These are phyloP conservation scores for Anthoceros angustus DNA, from an alignment of 225 moss, liverwort and hornwort genomes.

Conservation along the genomic window DNA sequence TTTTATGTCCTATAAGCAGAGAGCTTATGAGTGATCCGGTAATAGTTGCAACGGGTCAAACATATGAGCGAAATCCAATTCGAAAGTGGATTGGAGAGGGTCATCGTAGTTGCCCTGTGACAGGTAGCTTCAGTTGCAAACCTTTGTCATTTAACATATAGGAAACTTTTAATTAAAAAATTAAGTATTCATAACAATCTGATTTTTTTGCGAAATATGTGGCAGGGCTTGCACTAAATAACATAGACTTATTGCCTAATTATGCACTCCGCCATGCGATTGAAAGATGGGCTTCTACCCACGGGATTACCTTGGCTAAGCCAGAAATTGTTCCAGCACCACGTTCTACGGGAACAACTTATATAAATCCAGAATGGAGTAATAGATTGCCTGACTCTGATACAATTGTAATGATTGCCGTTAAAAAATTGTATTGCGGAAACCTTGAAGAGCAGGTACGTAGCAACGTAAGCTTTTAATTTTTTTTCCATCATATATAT, in stretches of 20 bases:
- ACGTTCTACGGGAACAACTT: conserved; percentile 14
- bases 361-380: conserved; percentile 33
- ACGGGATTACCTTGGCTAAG: conserved; percentile 29
- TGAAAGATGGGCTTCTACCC: conserved; percentile 37
- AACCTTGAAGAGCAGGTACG: conserved; percentile 30
- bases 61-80: conserved; percentile 32
- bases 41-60: conserved; percentile 35
- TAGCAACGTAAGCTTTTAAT: too few species aligned
- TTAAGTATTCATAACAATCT: too few species aligned
- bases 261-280: conserved; percentile 49
- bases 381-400: conserved; percentile 18
- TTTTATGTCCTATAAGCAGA: conserved; percentile 39
- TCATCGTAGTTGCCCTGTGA: conserved; percentile 35
- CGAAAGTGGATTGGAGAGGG: conserved; percentile 40
- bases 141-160: background rate
- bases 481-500: too few species aligned
- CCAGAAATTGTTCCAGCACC: conserved; percentile 13
- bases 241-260: conserved; percentile 44
- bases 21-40: conserved; percentile 41
- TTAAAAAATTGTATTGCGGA: conserved; percentile 21
- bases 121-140: conserved; percentile 24
- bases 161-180: too few species aligned
- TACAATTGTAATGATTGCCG: conserved; percentile 21
- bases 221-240: conserved; percentile 29
- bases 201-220: conserved; percentile 11